These are phyloP conservation scores for Galerina marginata DNA, from an alignment of 768 basidiomycete genomes.

Conservation along the genomic window DNA sequence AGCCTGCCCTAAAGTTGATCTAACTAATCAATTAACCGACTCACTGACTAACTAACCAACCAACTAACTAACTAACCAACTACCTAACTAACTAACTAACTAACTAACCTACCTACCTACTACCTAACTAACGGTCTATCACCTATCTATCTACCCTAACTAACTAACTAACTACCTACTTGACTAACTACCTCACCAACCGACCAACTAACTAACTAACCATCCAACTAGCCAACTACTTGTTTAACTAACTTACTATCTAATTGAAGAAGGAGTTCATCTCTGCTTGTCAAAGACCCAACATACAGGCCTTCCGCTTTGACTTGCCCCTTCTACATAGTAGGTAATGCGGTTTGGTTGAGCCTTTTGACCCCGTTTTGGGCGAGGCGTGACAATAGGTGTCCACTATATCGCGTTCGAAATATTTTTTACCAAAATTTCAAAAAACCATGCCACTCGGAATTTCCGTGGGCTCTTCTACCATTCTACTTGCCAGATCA, in stretches of 20 bases:
- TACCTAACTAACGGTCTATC: background rate
- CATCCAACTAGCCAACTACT: background rate
- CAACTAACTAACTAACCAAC: too few species aligned
- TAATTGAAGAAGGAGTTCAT: background rate
- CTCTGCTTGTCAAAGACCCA: background rate
- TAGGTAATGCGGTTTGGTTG: slow-evolving; percentile 34
- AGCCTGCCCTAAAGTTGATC: background rate
- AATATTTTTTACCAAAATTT: background rate
- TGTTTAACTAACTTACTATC: too few species aligned
- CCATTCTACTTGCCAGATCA: too few species aligned
- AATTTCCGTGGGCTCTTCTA: too few species aligned
- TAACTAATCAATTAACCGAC: background rate
- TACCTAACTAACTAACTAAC: too few species aligned
- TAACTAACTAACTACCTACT: background rate
- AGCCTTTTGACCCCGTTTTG: slow-evolving; percentile 22
- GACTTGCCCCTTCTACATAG: slow-evolving; percentile 30
- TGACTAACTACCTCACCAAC: background rate
- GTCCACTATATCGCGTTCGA: slow-evolving; percentile 21
- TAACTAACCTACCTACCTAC: background rate
- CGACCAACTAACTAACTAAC: background rate
- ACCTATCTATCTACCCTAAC: background rate
- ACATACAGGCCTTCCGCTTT: slow-evolving; percentile 9
- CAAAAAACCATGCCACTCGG: too few species aligned
- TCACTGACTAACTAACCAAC: background rate
- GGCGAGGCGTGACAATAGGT: slow-evolving; percentile 18